These are phyloP conservation scores for Rhodotorula graminis DNA, from an alignment of 768 basidiomycete genomes.

Conservation along the genomic window DNA sequence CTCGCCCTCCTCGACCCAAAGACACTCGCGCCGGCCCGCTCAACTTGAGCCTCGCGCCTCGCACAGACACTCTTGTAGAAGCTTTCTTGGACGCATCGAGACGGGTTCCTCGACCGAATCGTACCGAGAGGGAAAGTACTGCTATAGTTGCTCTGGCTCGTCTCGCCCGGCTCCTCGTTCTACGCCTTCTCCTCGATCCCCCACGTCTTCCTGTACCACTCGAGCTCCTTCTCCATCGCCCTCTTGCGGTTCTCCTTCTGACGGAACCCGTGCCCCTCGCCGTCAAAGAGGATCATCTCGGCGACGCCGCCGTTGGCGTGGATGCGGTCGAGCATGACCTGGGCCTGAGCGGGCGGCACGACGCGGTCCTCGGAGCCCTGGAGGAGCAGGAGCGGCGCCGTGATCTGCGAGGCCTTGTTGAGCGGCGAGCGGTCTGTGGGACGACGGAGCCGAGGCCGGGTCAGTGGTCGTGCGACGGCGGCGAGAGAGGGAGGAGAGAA, in stretches of 20 bases:
- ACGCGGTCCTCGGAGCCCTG: conserved; percentile 63
- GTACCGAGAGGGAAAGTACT: background rate
- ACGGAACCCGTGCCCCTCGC: conserved; percentile 65
- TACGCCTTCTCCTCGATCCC: conserved; percentile 31
- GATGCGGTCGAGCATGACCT: conserved; percentile 57
- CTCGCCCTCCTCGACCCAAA: conserved; percentile 6
- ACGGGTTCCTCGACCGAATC: no score
- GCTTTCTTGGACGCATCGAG: no score
- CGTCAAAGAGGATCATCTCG: conserved; percentile 60
- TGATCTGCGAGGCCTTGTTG: conserved; percentile 60
- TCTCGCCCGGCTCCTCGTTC: no score
- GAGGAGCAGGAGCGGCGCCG: conserved; percentile 61
- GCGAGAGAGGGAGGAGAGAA: no score
- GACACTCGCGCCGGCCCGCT: background rate
- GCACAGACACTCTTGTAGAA: no score
- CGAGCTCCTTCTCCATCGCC: conserved; percentile 56
- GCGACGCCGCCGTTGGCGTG: conserved; percentile 54
- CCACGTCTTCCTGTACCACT: conserved; percentile 56
- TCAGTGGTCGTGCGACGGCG: background rate
- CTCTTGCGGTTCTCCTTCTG: conserved; percentile 57
- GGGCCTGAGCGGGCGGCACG: conserved; percentile 65
- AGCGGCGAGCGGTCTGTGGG: conserved; percentile 57
- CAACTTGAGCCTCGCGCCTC: background rate
- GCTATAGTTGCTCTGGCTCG: background rate
- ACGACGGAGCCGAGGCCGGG: background rate